Base-by-base conservation (phyloP, 164 flowering plant genomes). In the Pachysandra terminalis region DNA sequence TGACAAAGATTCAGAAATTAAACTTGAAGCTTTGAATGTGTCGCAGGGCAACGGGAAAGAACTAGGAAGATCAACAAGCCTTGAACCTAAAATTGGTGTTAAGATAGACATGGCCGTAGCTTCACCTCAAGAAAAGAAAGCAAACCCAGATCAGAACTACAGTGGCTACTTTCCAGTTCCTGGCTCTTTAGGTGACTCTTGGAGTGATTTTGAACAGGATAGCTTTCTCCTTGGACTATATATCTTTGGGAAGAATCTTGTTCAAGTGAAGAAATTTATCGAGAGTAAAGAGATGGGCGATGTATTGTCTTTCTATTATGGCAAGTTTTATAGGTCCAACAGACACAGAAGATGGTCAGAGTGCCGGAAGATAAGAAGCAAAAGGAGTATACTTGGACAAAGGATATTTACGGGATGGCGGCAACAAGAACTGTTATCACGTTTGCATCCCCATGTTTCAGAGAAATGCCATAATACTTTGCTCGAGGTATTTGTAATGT, bases 191-290 rank as follows among this genome's bases (percentile, higher is more conserved):
- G 66, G 72, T 27, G 78, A 61, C 10, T 16, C 77, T 10, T 95
- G 98, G 99, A 83, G 71, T 73, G 87, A 87, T 65, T 24, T 73
- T 61, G 98, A 95, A 64, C 78, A 74, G 64, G 81, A 69, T 27
- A 78, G 82, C 67, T 86, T 95, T 76, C 79, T 95, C 61, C 93
- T 95, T 55, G 91, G 96, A 56, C 75, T 95, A 22, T 89, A 95
- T 69, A 84, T 92, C 15, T 90, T 89, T 75, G 96, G 95, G 62
- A 95, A 95, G 76, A 89, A 90, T 65, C 85, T 95, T 64, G 77
- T 75, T 70, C 83, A 73, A 49, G 81, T 89, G 61, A 66, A 77
- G 82, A 84, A 59, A 56, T 93, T 95, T 77, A 58, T 89, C 32
- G 93, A 71, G 71, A 81, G 77, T 68, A 89, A 87, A 71, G 73